phyloP scores from a whole-genome alignment of 345 rosid species.

The Dimocarpus longan region DNA sequence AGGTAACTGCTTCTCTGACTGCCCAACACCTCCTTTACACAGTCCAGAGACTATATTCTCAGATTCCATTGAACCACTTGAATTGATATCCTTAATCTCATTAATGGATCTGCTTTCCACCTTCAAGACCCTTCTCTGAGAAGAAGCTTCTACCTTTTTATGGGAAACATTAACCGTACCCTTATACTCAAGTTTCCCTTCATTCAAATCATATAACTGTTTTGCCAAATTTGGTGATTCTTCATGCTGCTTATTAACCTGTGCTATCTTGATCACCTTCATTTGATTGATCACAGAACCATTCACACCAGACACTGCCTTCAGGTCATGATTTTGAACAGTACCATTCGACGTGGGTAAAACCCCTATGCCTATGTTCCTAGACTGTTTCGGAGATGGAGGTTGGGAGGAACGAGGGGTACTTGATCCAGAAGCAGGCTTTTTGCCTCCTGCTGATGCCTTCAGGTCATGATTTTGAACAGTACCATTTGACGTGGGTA shows the following conservation, averaged over 20 bases:
- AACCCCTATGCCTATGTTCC: slow-evolving; percentile 34
- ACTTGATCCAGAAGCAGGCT: slow-evolving; percentile 31
- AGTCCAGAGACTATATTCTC: slow-evolving; percentile 37
- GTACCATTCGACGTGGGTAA: slow-evolving; percentile 22
- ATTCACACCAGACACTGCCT: slow-evolving; percentile 29
- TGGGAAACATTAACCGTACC: slow-evolving; percentile 21
- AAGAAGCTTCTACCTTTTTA: slow-evolving; percentile 24
- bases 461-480: slow-evolving; percentile 24
- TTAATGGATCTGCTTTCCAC: slow-evolving; percentile 42
- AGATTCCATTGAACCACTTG: slow-evolving; percentile 44
- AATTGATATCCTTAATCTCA: slow-evolving; percentile 39
- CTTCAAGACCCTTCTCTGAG: slow-evolving; percentile 23
- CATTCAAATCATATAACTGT: slow-evolving; percentile 27
- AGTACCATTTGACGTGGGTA: slow-evolving; percentile 20
- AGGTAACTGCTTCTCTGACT: slow-evolving; percentile 32
- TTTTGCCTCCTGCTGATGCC: slow-evolving; percentile 26
- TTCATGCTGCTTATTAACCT: slow-evolving; percentile 27
- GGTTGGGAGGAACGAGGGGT: slow-evolving; percentile 37
- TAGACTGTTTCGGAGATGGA: slow-evolving; percentile 49
- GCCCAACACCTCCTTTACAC: slow-evolving; percentile 34
- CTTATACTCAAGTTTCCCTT: slow-evolving; percentile 33
- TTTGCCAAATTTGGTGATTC: slow-evolving; percentile 38
- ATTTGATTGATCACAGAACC: slow-evolving; percentile 34
- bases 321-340: slow-evolving; percentile 23
- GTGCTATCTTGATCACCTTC: slow-evolving; percentile 24